phyloP scores from a whole-genome alignment of 179 eudicot genomes.

The Kewa caespitosa region DNA sequence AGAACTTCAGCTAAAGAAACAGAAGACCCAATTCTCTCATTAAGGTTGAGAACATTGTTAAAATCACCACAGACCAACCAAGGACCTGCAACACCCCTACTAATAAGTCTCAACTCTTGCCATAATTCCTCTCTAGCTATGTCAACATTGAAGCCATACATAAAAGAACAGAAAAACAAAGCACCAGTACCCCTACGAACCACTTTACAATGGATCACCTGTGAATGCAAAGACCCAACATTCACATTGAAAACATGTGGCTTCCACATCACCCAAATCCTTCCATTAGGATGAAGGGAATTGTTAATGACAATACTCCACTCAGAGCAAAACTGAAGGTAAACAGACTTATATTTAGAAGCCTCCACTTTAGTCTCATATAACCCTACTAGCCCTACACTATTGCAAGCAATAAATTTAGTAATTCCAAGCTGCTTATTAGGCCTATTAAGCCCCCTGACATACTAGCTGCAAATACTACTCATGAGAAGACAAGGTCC shows the following conservation, averaged over 20 bases:
- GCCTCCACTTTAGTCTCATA: background rate
- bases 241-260: background rate
- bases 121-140: background rate
- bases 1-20: background rate
- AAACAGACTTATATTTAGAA: background rate
- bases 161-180: background rate
- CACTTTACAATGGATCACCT: background rate
- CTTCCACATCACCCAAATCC: background rate
- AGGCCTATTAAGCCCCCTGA: background rate
- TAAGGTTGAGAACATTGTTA: background rate
- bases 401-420: background rate
- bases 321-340: background rate
- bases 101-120: background rate
- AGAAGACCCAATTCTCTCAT: background rate
- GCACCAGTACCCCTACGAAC: background rate
- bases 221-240: background rate
- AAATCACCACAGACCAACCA: background rate
- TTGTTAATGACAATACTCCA: background rate
- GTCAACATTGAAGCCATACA: conserved; percentile 2
- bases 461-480: background rate
- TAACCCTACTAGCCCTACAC: background rate
- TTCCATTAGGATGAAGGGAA: background rate
- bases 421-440: background rate
- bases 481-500: background rate
- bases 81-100: background rate